Evolutionary conservation across 2,329 filamentous ascomycete genomes (phyloP).

Genomic region (Scedosporium minutisporum): DNA sequence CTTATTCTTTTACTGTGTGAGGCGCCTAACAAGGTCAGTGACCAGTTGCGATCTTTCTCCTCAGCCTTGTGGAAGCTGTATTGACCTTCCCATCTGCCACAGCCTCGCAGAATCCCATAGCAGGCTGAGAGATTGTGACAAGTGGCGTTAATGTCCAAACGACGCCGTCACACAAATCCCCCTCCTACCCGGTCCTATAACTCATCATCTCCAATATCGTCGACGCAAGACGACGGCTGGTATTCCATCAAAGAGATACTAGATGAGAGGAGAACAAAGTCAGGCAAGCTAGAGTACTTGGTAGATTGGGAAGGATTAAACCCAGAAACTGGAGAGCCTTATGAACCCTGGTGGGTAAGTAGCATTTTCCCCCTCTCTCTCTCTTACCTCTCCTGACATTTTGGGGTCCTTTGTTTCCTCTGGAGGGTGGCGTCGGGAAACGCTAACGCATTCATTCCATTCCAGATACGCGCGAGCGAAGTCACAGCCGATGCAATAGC

Average conservation of each 20-base stretch:
- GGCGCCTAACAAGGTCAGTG: background rate
- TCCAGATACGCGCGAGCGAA: constrained; percentile 12
- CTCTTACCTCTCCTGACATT: background rate
- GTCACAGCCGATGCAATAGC: constrained; percentile 20
- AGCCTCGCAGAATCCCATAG: background rate
- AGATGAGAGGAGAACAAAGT: constrained; percentile 19
- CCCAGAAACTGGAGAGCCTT: constrained; percentile 1
- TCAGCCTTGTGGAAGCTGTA: background rate
- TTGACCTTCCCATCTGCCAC: background rate
- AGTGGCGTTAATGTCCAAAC: constrained; percentile 21
- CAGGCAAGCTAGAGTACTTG: constrained; percentile 21
- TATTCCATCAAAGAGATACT: constrained; percentile 24
- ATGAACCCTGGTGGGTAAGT: constrained; percentile 10
- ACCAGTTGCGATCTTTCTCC: background rate
- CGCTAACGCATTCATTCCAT: constrained; percentile 8
- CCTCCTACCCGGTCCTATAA: constrained; percentile 11
- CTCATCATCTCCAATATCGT: constrained; percentile 6
- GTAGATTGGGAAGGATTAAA: constrained; percentile 25
- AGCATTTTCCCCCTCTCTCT: constrained; percentile 9
- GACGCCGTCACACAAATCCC: constrained; percentile 15
- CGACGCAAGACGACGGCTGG: constrained; percentile 17
- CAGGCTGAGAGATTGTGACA: background rate
- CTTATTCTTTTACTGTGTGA: background rate
- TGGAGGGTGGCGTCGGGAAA: constrained; percentile 7
- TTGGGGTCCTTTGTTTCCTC: background rate